A percentile compares a stretch with the other conserved stretches of the same genome.
These are phyloP conservation scores for Ogataea methanolica DNA, from an alignment of 805 yeast genomes.

Conservation along the genomic window DNA sequence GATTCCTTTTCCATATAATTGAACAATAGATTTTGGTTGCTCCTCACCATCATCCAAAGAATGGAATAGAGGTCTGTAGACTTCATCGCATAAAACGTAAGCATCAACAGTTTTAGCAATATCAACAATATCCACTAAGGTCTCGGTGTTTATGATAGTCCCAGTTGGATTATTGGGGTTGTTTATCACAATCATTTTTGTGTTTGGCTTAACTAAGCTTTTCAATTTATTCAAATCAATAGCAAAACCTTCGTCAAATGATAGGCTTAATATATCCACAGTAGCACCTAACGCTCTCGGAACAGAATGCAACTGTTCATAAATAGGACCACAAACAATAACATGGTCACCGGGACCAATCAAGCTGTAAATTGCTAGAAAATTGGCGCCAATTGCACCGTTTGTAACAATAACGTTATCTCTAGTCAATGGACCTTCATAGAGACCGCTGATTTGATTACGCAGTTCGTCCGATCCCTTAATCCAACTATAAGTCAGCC, in stretches of 20 bases:
- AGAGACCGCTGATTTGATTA: slow-evolving; percentile 32
- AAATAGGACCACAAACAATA: slow-evolving; percentile 44
- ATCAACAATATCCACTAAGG: slow-evolving; percentile 32
- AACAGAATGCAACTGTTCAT: slow-evolving; percentile 45
- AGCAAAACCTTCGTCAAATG: slow-evolving; percentile 30
- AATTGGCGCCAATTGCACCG: slow-evolving; percentile 56
- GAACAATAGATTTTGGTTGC: slow-evolving; percentile 36
- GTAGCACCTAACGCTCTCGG: slow-evolving; percentile 42
- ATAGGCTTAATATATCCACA: slow-evolving; percentile 33
- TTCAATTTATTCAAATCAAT: slow-evolving; percentile 34
- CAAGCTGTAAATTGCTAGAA: slow-evolving; percentile 39
- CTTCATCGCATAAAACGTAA: slow-evolving; percentile 46
- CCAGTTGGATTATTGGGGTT: slow-evolving; percentile 50
- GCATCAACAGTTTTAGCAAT: slow-evolving; percentile 32
- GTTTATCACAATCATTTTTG: slow-evolving; percentile 40
- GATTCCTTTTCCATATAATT: slow-evolving; percentile 38
- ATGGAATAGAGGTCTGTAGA: slow-evolving; percentile 49
- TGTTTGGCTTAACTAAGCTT: slow-evolving; percentile 30
- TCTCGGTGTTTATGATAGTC: slow-evolving; percentile 32
- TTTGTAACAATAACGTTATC: slow-evolving; percentile 45
- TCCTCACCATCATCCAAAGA: slow-evolving; percentile 20
- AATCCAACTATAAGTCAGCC: slow-evolving; percentile 43
- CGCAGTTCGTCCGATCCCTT: slow-evolving; percentile 40
- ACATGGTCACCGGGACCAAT: slow-evolving; percentile 43
- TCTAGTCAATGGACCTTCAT: slow-evolving; percentile 22